These are phyloP conservation scores for Tylopilus sp. DNA, from an alignment of 768 basidiomycete genomes.

Conservation along the genomic window DNA sequence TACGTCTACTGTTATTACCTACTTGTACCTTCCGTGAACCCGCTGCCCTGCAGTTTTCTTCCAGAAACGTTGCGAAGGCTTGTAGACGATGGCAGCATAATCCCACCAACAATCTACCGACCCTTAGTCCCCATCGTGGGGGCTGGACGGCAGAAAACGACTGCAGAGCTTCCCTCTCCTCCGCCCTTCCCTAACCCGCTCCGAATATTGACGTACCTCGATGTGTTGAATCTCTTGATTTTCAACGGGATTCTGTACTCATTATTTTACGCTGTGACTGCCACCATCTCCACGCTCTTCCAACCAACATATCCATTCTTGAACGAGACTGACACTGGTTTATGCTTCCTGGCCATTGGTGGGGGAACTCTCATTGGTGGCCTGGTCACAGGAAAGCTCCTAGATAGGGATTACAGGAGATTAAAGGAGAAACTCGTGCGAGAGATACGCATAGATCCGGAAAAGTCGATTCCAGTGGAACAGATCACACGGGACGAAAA, in stretches of 20 bases:
- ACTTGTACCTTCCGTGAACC: background rate
- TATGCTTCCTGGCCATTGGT: conserved; percentile 77
- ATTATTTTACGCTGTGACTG: conserved; percentile 47
- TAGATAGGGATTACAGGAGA: conserved; percentile 64
- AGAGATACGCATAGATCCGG: conserved; percentile 17
- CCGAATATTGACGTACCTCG: conserved; percentile 36
- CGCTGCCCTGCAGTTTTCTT: conserved; percentile 17
- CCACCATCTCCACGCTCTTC: conserved; percentile 50
- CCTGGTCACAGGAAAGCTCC: conserved; percentile 52
- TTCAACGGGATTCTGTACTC: conserved; percentile 55
- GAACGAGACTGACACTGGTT: conserved; percentile 52
- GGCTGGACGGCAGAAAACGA: conserved; percentile 14
- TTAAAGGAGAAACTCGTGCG: conserved; percentile 25
- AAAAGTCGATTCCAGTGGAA: conserved; percentile 15
- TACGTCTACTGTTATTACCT: conserved; percentile 4
- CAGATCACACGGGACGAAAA: conserved; percentile 32
- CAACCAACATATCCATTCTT: conserved; percentile 46
- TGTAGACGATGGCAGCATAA: conserved; percentile 29
- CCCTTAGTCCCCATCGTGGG: conserved; percentile 28
- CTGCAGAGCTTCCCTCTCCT: conserved; percentile 1
- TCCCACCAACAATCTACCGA: conserved; percentile 24
- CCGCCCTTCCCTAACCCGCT: conserved; percentile 37
- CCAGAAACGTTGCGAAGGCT: conserved; percentile 21
- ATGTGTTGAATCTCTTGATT: conserved; percentile 38
- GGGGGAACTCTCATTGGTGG: conserved; percentile 66